A percentile compares a stretch with the other conserved stretches of the same genome.
These are phyloP conservation scores for Alopecurus myosuroides DNA, from an alignment of 176 grass and related monocot species.

Conservation along the genomic window DNA sequence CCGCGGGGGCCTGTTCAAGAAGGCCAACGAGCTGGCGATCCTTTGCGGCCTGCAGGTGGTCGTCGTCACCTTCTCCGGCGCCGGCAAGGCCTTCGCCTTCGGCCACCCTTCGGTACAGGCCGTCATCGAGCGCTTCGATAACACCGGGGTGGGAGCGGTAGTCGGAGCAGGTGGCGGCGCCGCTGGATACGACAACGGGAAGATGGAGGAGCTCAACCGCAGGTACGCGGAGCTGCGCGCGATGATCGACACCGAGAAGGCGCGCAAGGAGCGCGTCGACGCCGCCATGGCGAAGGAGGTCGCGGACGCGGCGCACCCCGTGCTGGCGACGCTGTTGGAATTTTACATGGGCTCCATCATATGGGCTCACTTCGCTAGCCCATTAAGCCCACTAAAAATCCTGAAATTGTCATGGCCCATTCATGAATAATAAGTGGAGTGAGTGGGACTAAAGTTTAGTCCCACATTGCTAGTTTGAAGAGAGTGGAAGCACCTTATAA, in stretches of 20 bases:
- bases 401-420: too few relatives aligned
- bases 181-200: neutral
- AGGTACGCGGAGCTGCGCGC: conserved; percentile 18
- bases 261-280: conserved; percentile 17
- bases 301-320: neutral
- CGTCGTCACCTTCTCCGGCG: conserved; percentile 46
- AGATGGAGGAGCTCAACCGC: conserved; percentile 14
- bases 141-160: neutral
- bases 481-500: too few relatives aligned
- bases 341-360: too few relatives aligned
- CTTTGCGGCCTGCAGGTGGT: conserved; percentile 37
- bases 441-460: too few relatives aligned
- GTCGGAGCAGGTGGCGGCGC: neutral
- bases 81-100: conserved; percentile 53
- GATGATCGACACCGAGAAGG: conserved; percentile 19
- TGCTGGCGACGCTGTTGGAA: neutral
- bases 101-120: conserved; percentile 40
- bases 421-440: too few relatives aligned
- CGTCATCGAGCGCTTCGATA: conserved; percentile 28
- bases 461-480: too few relatives aligned
- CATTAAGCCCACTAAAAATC: too few relatives aligned
- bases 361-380: too few relatives aligned
- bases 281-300: conserved; percentile 4
- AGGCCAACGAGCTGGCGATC: conserved; percentile 38
- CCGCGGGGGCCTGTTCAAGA: conserved; percentile 35